Evolutionary conservation across 2,329 filamentous ascomycete species (phyloP).

Genomic region (Pestalotiopsis sp.): DNA sequence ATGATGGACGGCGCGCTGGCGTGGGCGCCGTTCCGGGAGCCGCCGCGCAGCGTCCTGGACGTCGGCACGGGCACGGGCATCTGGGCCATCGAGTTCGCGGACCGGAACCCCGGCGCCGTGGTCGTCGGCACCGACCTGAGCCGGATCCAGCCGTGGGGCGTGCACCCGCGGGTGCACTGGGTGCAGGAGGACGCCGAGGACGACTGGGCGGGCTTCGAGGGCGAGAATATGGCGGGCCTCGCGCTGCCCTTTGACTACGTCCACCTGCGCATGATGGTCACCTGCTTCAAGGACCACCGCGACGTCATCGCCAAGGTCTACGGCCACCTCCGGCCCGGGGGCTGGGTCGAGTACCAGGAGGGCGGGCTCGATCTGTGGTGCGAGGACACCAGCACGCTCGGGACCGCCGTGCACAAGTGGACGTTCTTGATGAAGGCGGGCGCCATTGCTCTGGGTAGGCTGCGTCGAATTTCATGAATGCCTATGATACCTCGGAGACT

Average conservation of each 20-base stretch:
- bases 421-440: not conserved
- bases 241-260: conserved; percentile 13
- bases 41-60: not conserved
- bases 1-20: conserved; percentile 12
- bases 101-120: conserved; percentile 1
- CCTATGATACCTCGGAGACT: too few relatives aligned
- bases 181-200: conserved; percentile 13
- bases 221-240: not conserved
- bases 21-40: not conserved
- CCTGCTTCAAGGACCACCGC: conserved; percentile 7
- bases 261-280: conserved; percentile 1
- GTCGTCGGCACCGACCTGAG: conserved; percentile 14
- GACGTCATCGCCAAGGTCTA: conserved; percentile 8
- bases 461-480: too few relatives aligned
- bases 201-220: not conserved
- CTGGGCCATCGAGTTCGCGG: conserved; percentile 6
- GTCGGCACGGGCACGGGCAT: conserved; percentile 2
- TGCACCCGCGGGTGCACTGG: not conserved
- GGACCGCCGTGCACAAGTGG: not conserved
- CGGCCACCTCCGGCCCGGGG: conserved; percentile 4
- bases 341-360: conserved; percentile 14
- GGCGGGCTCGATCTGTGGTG: not conserved
- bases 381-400: not conserved
- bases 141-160: conserved; percentile 9
- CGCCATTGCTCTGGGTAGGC: not conserved